Conservation (phyloP, 2,329 filamentous ascomycete genomes). For the Lasiodiplodia citricola region DNA sequence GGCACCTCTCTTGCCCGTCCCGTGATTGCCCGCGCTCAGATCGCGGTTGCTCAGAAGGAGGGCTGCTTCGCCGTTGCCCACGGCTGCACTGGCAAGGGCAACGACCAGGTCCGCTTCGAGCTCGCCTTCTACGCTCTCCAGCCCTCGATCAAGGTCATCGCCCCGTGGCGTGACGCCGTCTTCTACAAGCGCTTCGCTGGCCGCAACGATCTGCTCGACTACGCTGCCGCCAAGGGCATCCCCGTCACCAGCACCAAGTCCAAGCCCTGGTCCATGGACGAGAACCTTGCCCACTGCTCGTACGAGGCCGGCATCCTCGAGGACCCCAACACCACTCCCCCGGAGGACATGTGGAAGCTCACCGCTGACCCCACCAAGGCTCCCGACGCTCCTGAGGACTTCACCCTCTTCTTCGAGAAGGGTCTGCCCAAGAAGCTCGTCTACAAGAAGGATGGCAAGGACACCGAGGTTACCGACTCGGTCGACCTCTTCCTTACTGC, state of each 20-base stretch:
- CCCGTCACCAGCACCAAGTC: conserved; percentile 75
- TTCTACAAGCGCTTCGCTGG: conserved; percentile 76
- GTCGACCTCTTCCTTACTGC: conserved; percentile 74
- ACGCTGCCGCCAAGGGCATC: conserved; percentile 69
- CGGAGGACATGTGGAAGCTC: conserved; percentile 81
- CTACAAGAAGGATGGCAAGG: conserved; percentile 55
- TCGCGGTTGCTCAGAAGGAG: conserved; percentile 67
- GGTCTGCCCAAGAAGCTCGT: conserved; percentile 74
- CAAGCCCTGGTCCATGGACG: conserved; percentile 72
- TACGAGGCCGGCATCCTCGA: conserved; percentile 83
- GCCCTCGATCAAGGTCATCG: conserved; percentile 72
- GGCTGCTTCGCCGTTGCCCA: conserved; percentile 60
- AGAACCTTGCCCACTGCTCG: conserved; percentile 75
- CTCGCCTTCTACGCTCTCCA: conserved; percentile 66
- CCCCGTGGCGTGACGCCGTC: conserved; percentile 73
- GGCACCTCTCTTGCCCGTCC: conserved; percentile 69
- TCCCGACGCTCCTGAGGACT: conserved; percentile 72
- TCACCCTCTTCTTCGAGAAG: conserved; percentile 74
- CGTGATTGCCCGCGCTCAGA: conserved; percentile 71
- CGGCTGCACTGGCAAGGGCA: conserved; percentile 55
- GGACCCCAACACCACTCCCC: conserved; percentile 67
- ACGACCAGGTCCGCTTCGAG: conserved; percentile 71
- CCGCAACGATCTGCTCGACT: conserved; percentile 74
- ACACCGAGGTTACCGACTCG: conserved; percentile 68
- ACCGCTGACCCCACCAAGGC: conserved; percentile 72